These are phyloP conservation scores for Colletotrichum destructivum DNA, from an alignment of 2,329 filamentous ascomycete genomes.

Conservation along the genomic window DNA sequence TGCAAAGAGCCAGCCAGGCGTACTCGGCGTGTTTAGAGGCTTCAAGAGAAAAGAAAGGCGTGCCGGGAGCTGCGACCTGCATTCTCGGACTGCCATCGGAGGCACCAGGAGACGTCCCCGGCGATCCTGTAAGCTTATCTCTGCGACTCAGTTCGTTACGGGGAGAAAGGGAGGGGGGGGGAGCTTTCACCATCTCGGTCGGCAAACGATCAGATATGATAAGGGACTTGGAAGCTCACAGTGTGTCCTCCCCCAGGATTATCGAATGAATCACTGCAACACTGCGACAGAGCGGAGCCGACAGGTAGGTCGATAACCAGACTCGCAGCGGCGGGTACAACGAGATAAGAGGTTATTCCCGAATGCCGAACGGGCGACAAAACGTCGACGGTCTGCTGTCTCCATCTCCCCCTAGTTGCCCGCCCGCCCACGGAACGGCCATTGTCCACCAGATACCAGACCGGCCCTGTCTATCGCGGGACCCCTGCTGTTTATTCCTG, in stretches of 20 bases:
- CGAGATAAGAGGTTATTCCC: constrained; percentile 18
- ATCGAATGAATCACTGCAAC: constrained; percentile 28
- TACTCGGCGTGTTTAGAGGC: constrained; percentile 1
- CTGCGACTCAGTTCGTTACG: constrained; percentile 19
- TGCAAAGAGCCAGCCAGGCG: background rate
- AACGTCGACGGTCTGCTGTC: background rate
- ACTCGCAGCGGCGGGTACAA: background rate
- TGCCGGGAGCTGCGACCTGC: background rate
- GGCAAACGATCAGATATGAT: constrained; percentile 23
- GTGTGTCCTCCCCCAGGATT: background rate
- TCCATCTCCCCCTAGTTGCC: background rate
- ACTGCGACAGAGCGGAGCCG: constrained; percentile 13
- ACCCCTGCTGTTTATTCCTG: constrained; percentile 13
- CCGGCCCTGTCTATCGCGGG: constrained; percentile 3
- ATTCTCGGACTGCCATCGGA: constrained; percentile 17
- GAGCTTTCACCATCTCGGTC: background rate
- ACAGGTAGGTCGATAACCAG: background rate
- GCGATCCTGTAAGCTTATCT: constrained; percentile 36
- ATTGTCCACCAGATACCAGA: background rate
- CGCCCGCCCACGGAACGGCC: background rate
- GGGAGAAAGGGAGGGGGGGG: background rate
- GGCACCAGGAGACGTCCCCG: constrained; percentile 7
- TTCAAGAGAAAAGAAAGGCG: background rate
- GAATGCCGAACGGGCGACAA: background rate
- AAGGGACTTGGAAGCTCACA: constrained; percentile 23